A percentile compares a stretch with the other conserved stretches of the same genome.
Evolutionary conservation across 768 basidiomycete species (phyloP).

Genomic region (Boletus sp.): DNA sequence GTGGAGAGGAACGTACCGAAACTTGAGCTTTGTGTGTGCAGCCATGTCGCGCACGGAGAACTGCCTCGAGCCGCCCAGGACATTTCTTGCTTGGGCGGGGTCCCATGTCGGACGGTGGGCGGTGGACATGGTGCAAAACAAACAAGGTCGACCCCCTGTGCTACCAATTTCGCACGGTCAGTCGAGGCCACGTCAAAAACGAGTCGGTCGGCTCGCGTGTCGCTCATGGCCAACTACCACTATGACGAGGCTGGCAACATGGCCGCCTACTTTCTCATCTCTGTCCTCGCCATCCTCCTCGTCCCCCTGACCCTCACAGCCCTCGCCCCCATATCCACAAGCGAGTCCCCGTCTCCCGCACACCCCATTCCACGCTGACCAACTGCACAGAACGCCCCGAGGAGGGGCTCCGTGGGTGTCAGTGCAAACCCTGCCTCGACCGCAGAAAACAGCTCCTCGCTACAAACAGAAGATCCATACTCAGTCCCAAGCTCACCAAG

Average conservation of each 20-base stretch:
- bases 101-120: conserved; percentile 97
- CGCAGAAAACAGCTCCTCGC: conserved; percentile 47
- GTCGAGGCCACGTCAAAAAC: conserved; percentile 13
- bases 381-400: conserved; percentile 31
- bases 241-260: conserved; percentile 85
- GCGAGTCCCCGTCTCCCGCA: conserved; percentile 35
- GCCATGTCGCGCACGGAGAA: conserved; percentile 94
- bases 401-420: conserved; percentile 45
- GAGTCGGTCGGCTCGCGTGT: neutral
- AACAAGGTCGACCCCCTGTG: neutral
- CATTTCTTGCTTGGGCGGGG: conserved; percentile 90
- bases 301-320: conserved; percentile 69
- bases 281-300: conserved; percentile 81
- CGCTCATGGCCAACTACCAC: conserved; percentile 66
- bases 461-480: conserved; percentile 43
- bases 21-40: conserved; percentile 96
- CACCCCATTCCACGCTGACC: conserved; percentile 2
- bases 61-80: conserved; percentile 88
- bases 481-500: conserved; percentile 46
- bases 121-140: conserved; percentile 61
- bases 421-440: conserved; percentile 58
- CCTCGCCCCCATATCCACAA: conserved; percentile 36
- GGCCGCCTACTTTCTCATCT: conserved; percentile 89
- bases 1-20: conserved; percentile 54
- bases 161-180: conserved; percentile 6